A percentile compares a stretch with the other conserved stretches of the same genome.
Evolutionary conservation across 306 rosid genomes (phyloP).

Genomic region (Cicer arietinum): DNA sequence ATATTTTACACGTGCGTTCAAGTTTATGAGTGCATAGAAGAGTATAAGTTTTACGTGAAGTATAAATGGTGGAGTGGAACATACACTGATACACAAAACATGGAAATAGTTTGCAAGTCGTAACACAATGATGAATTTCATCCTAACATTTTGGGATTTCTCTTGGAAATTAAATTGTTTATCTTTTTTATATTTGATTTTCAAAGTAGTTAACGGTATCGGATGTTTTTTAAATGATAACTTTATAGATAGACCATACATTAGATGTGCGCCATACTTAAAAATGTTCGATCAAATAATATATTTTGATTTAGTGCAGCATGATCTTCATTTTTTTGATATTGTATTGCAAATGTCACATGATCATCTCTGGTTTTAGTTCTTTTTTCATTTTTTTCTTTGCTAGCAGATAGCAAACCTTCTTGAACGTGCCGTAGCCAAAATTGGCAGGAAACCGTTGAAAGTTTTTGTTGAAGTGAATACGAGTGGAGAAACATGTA

Average conservation of each 20-base stretch:
- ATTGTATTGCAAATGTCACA: slow-evolving; percentile 23
- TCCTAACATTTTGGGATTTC: slow-evolving; percentile 33
- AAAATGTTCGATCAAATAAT: slow-evolving; percentile 2
- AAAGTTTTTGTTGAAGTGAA: slow-evolving; percentile 89
- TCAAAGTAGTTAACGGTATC: neutral
- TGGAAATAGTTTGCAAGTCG: slow-evolving; percentile 5
- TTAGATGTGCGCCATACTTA: neutral
- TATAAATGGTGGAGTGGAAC: neutral
- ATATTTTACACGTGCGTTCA: slow-evolving; percentile 3
- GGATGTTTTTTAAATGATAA: neutral
- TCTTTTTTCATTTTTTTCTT: neutral
- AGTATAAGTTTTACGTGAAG: neutral
- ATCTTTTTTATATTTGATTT: neutral
- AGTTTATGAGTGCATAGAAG: slow-evolving; percentile 17
- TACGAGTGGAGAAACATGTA: slow-evolving; percentile 97
- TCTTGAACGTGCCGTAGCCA: slow-evolving; percentile 70
- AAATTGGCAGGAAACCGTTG: slow-evolving; percentile 80
- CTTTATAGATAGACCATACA: neutral
- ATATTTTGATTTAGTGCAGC: slow-evolving; percentile 21
- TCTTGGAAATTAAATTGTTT: neutral
- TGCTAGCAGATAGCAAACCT: slow-evolving; percentile 75
- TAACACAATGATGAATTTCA: neutral
- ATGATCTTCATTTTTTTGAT: slow-evolving; percentile 3
- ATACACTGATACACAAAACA: slow-evolving; percentile 14
- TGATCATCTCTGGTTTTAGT: neutral